A percentile compares a stretch with the other conserved stretches of the same genome.
phyloP scores from a whole-genome alignment of 2,329 filamentous ascomycete genomes.

The Colletotrichum scovillei region DNA sequence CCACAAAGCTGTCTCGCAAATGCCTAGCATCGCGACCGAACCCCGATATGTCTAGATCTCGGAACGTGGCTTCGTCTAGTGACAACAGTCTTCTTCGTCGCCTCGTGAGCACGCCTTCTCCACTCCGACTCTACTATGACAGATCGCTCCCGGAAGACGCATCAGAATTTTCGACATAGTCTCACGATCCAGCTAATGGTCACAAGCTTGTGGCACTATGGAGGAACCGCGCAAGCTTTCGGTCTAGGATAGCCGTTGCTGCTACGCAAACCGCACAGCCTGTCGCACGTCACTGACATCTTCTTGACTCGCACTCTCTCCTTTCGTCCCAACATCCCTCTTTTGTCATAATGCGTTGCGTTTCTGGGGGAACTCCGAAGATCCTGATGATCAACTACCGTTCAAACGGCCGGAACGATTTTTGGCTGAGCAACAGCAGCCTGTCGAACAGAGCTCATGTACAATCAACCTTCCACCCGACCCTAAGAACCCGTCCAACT shows the following conservation, averaged over 20 bases:
- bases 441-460: background rate
- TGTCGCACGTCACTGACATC: slow-evolving; percentile 24
- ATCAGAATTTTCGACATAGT: background rate
- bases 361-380: slow-evolving; percentile 12
- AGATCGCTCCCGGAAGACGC: background rate
- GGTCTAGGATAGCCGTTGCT: slow-evolving; percentile 19
- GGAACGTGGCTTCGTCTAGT: background rate
- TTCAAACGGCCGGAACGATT: background rate
- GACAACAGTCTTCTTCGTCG: background rate
- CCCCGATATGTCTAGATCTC: background rate
- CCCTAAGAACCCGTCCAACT: background rate
- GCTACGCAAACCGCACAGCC: slow-evolving; percentile 3
- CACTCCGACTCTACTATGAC: background rate
- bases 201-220: slow-evolving; percentile 9
- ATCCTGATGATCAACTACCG: slow-evolving; percentile 6
- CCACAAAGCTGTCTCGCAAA: background rate
- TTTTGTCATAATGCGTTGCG: background rate
- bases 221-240: background rate
- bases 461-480: background rate
- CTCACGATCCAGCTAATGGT: background rate
- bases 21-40: background rate
- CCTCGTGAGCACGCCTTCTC: background rate
- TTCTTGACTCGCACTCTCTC: slow-evolving; percentile 13
- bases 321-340: slow-evolving; percentile 20
- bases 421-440: background rate